Evolutionary conservation across 2,329 filamentous ascomycete species (phyloP).

Genomic region (Alternaria metachromatica): DNA sequence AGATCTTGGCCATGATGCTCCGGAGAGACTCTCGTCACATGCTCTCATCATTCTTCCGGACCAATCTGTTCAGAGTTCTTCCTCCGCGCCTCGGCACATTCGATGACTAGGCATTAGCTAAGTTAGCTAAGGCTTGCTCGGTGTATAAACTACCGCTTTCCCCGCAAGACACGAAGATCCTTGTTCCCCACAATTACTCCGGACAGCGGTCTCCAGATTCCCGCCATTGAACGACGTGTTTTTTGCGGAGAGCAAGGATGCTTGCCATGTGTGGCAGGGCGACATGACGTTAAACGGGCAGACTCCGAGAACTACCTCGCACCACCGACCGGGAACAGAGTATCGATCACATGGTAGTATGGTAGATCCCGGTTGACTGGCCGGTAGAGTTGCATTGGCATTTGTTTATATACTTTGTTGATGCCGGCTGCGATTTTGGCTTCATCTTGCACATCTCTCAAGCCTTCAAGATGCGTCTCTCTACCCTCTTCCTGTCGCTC

Average conservation of each 20-base stretch:
- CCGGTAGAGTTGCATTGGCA: slow-evolving; percentile 1
- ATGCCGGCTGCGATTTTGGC: not conserved
- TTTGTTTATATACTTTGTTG: slow-evolving; percentile 10
- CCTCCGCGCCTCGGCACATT: slow-evolving; percentile 9
- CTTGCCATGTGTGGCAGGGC: not conserved
- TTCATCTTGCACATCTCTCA: slow-evolving; percentile 10
- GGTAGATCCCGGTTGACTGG: not conserved
- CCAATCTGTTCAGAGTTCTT: slow-evolving; percentile 14
- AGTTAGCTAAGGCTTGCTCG: slow-evolving; percentile 2
- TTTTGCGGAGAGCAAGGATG: not conserved
- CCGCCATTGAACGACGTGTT: slow-evolving; percentile 11
- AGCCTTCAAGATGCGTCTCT: slow-evolving; percentile 40
- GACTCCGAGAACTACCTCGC: slow-evolving; percentile 6
- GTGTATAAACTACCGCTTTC: slow-evolving; percentile 13
- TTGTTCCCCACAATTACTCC: slow-evolving; percentile 14
- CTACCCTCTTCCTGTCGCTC: slow-evolving; percentile 33
- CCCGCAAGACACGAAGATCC: slow-evolving; percentile 14
- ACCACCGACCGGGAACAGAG: not conserved
- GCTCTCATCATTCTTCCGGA: not conserved
- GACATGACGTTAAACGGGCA: slow-evolving; percentile 6
- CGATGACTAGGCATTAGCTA: slow-evolving; percentile 1
- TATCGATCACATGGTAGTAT: not conserved
- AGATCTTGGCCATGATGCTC: slow-evolving; percentile 3
- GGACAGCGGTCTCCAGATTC: slow-evolving; percentile 12
- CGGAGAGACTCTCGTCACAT: slow-evolving; percentile 5